Base-by-base conservation (phyloP, 208 protist genomes). In the Porcisia hertigi region DNA sequence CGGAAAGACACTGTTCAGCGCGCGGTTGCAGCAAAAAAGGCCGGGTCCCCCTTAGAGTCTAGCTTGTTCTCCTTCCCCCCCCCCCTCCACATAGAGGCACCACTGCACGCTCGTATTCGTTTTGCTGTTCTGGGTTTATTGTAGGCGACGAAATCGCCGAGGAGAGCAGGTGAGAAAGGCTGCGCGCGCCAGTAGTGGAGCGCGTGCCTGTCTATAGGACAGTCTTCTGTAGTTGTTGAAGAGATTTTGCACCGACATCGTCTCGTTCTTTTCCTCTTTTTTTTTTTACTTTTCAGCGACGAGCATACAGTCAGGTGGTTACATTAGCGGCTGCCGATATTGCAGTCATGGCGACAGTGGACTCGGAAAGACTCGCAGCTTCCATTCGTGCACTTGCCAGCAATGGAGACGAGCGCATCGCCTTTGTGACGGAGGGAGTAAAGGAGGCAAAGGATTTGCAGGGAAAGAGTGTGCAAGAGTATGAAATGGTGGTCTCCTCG, bases 361-460 rank as follows among this genome's bases (percentile, higher is more conserved):
- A 88, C 16, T 75, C 76, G 18, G 81, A 85, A 16, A 73, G 81
- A 18, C 57, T 94, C 9, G 85, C 76, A n/a, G 74, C 80, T 14
- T 85, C 72, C 30, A 89, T 97, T 52, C 86, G 86, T 0, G 59
- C 36, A 1, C 81, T 91, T 5, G 82, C 86, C 30, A 64, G 36
- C 30, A 75, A 81, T 39, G 78, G 80, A 14, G 85, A 92, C 43
- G 77, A 80, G 47, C 84, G 83, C 34, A 66, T 74, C 8, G 72
- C 77, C 16, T 92, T 94, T 81, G 78, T 95, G 11, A 75, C 75
- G 1, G 88, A 94, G 64, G 80, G 77, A 3, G 81, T 95, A n/a
- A 92, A 86, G 69, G 69, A 83, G 62, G 81, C 83, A 8, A 97
- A 94, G 57, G 86, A 94, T 60, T 58, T 93, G 57, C 91, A 95